phyloP scores from a whole-genome alignment of 176 grass and related monocot species.

The Aegilops tauschii region DNA sequence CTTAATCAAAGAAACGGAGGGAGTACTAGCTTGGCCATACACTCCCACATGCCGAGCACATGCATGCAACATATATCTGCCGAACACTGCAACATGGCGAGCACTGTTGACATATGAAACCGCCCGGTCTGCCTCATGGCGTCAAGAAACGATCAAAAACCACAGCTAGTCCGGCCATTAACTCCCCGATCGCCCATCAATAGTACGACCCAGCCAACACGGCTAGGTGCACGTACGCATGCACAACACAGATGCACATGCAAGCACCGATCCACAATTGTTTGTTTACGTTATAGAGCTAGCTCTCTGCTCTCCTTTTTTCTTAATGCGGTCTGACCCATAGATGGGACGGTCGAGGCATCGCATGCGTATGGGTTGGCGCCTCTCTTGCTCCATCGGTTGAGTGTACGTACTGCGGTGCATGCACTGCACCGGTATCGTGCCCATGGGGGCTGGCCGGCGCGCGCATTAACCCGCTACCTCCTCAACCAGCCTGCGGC shows the following conservation, averaged over 20 bases:
- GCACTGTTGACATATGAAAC: not conserved
- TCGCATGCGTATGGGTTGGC: not conserved
- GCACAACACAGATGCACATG: not conserved
- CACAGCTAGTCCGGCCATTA: not conserved
- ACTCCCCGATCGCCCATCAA: not conserved
- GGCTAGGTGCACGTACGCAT: not conserved
- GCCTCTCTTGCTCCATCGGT: not conserved
- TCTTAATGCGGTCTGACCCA: not conserved
- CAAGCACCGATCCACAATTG: not conserved
- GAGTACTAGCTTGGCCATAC: not conserved
- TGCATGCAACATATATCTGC: not conserved
- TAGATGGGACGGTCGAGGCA: not conserved
- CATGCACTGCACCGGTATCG: not conserved
- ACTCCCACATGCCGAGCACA: not conserved
- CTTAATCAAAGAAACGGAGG: too few relatives aligned
- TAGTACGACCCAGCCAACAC: not conserved
- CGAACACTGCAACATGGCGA: not conserved
- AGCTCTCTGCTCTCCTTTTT: not conserved
- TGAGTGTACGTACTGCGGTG: not conserved
- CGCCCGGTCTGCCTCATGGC: not conserved
- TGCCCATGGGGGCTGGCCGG: not conserved
- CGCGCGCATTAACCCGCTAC: slow-evolving; percentile 23
- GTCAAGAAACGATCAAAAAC: not conserved
- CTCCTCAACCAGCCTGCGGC: slow-evolving; percentile 18
- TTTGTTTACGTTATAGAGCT: not conserved